phyloP scores from a whole-genome alignment of 768 basidiomycete genomes.

The Tricholoma hemisulphureum region DNA sequence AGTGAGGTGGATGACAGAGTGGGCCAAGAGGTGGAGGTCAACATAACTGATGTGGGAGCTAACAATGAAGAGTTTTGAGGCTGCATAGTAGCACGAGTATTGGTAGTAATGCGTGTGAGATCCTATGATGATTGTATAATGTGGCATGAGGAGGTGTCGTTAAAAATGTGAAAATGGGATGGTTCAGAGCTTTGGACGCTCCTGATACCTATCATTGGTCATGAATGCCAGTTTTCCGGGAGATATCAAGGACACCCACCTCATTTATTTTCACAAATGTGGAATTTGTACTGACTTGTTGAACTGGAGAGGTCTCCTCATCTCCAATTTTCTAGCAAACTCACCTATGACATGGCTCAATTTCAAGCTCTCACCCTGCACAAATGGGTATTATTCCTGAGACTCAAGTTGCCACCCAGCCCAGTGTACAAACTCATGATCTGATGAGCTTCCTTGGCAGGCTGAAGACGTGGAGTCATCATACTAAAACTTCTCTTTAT shows the following conservation, averaged over 20 bases:
- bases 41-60: too few relatives aligned
- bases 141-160: too few relatives aligned
- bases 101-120: too few relatives aligned
- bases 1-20: too few relatives aligned
- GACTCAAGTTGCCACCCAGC: constrained; percentile 16
- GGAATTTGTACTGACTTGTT: not conserved
- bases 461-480: constrained; percentile 14
- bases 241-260: constrained; percentile 3
- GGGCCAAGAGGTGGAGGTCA: too few relatives aligned
- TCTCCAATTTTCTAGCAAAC: constrained; percentile 3
- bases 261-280: constrained; percentile 3
- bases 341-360: constrained; percentile 3
- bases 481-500: constrained; percentile 9
- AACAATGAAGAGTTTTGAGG: too few relatives aligned
- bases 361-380: not conserved
- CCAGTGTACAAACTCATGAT: constrained; percentile 16
- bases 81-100: too few relatives aligned
- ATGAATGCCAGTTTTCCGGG: not conserved
- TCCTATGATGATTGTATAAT: too few relatives aligned
- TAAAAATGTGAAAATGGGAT: too few relatives aligned
- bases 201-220: too few relatives aligned
- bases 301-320: constrained; percentile 3
- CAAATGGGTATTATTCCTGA: constrained; percentile 12
- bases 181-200: too few relatives aligned
- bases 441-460: constrained; percentile 12